Evolutionary conservation across 208 protist species (phyloP), one percentile per base, ranked within the genome.

Genomic region (Leishmania braziliensis): DNA sequence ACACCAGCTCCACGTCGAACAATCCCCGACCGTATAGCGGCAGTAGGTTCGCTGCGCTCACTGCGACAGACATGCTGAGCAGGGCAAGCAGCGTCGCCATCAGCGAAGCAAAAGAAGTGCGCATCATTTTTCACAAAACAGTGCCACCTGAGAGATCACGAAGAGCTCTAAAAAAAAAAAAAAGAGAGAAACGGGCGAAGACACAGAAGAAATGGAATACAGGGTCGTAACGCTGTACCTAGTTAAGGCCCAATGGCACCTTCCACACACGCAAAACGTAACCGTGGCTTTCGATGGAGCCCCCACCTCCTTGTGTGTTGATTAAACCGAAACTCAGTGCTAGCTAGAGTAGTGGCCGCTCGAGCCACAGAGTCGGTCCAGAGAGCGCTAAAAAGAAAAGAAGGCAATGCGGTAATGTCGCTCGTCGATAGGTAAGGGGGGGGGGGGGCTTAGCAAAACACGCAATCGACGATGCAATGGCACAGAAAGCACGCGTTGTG

Each of bases 1-100:
- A 83, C 65, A 86, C 79, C 12, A 82, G 50, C 75, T 86, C 83
- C 26, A 86, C 79, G 62, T 83, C 79, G 10, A 86, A 1, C 46
- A 83, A 26, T 23, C 72, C 68, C 29, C 77, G 56, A 14, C 83
- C 79, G n/a, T 26, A 56, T 5, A 84, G 70, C 23, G 84, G 79
- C 65, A 84, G 71, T 71, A 84, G 48, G 48, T 20, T 74, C 10
- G 62, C 77, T 16, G 36, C 74, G n/a, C 66, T 39, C 51, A 75
- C 68, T 2, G 29, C 43, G 4, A 53, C 50, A 6, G 75, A 26
- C 14, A 63, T 26, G 63, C 78, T 51, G 9, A 86, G 12, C 63
- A 79, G 16, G 43, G 68, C 56, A 14, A 73, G 60, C 63, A 76
- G 36, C 18, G 54, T 69, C 8, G 58, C 62, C 53, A 33, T 60